phyloP scores from a whole-genome alignment of 306 rosid species.

The Citrullus mucosospermus region DNA sequence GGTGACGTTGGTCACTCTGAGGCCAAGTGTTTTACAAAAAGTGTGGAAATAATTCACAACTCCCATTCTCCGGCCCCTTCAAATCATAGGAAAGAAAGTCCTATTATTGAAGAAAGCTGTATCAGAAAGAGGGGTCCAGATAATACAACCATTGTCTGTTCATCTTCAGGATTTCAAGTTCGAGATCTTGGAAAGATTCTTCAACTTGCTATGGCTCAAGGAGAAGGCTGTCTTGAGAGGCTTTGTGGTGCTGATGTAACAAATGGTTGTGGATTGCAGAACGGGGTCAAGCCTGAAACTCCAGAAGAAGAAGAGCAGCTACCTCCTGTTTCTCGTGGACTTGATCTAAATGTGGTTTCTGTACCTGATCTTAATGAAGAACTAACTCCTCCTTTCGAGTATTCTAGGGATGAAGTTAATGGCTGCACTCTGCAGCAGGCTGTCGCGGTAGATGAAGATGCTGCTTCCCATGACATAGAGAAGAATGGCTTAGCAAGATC shows the following conservation, averaged over 20 bases:
- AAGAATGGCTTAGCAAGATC: constrained; percentile 67
- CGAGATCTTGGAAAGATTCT: constrained; percentile 83
- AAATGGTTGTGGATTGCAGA: constrained; percentile 50
- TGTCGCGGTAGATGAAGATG: constrained; percentile 86
- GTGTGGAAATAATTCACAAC: constrained; percentile 56
- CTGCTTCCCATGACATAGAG: constrained; percentile 69
- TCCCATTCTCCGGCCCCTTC: constrained; percentile 23
- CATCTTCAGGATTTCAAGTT: constrained; percentile 71
- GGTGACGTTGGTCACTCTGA: constrained; percentile 95
- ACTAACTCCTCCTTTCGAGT: constrained; percentile 88
- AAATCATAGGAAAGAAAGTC: constrained; percentile 33
- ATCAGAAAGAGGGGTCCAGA: constrained; percentile 41
- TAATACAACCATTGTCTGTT: constrained; percentile 27
- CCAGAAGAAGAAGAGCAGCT: constrained; percentile 34
- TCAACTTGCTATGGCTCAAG: constrained; percentile 74
- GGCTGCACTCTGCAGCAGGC: constrained; percentile 83
- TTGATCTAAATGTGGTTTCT: constrained; percentile 80
- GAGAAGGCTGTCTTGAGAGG: constrained; percentile 59
- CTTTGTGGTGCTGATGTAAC: constrained; percentile 47
- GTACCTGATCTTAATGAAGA: constrained; percentile 97
- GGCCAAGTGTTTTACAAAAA: constrained; percentile 95
- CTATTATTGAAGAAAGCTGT: constrained; percentile 28
- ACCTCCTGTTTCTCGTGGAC: constrained; percentile 55
- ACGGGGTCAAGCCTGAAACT: constrained; percentile 40
- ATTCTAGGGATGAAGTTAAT: constrained; percentile 76